Conservation (phyloP, 106 monocot species). For the Phalaenopsis aphrodite region DNA sequence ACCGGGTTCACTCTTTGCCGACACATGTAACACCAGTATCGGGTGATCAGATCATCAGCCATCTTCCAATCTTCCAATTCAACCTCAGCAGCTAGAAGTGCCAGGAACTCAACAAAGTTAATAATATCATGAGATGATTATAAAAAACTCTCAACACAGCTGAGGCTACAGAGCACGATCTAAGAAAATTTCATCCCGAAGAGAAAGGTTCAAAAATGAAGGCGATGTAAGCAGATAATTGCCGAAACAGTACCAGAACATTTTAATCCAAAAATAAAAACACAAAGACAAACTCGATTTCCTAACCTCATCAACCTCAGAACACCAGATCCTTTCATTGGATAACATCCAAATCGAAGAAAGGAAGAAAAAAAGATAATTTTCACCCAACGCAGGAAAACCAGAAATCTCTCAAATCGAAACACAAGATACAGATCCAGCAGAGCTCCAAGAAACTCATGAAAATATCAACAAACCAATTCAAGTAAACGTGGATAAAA, state of each 20-base stretch:
- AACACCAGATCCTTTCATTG: neutral
- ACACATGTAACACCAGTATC: constrained; percentile 48
- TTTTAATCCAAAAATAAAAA: neutral
- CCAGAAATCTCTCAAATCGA: neutral
- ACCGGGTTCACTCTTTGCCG: constrained; percentile 22
- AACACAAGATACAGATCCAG: neutral
- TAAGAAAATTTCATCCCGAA: neutral
- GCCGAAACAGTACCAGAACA: no score
- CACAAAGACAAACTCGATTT: neutral
- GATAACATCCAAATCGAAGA: neutral
- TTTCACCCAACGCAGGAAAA: neutral
- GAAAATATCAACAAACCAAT: neutral
- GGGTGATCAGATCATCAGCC: constrained; percentile 10
- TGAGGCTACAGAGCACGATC: neutral
- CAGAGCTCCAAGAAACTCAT: neutral
- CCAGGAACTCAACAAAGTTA: neutral
- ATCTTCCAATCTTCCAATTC: constrained; percentile 10
- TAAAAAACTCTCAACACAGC: neutral
- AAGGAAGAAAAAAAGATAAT: neutral
- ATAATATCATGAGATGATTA: neutral
- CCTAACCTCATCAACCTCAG: neutral
- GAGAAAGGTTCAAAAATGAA: neutral
- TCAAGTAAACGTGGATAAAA: neutral
- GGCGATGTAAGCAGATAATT: no score
- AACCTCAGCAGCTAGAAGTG: neutral